Percentiles rank a stretch among this genome's conserved stretches.
Evolutionary conservation across 192 early-diverging fungal species (phyloP).

Genomic region (Paraglomus occultum): DNA sequence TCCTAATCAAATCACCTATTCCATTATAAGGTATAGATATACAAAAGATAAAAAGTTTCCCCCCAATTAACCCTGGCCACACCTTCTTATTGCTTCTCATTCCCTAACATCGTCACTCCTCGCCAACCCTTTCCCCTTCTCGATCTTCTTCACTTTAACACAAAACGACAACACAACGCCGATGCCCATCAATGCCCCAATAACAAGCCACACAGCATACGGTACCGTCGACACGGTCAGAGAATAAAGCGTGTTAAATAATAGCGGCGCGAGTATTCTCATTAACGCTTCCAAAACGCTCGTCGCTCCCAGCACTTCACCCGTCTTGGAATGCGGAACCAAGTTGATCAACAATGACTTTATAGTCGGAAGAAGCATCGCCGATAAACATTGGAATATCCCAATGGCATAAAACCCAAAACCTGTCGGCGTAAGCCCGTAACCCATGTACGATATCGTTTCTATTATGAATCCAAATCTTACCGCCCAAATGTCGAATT

Average conservation of each 20-base stretch:
- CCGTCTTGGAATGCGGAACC: slow-evolving; percentile 46
- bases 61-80: too few relatives aligned
- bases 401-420: slow-evolving; percentile 31
- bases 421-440: slow-evolving; percentile 33
- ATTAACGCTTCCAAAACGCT: slow-evolving; percentile 45
- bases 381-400: slow-evolving; percentile 32
- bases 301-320: slow-evolving; percentile 48
- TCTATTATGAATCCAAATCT: slow-evolving; percentile 40
- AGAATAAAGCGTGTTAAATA: slow-evolving; percentile 46
- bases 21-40: too few relatives aligned
- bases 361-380: slow-evolving; percentile 39
- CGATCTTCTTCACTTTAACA: not conserved
- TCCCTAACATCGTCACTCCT: too few relatives aligned
- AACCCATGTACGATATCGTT: slow-evolving; percentile 28
- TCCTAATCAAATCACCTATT: too few relatives aligned
- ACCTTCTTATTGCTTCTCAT: too few relatives aligned
- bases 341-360: slow-evolving; percentile 44
- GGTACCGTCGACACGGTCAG: slow-evolving; percentile 38
- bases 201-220: slow-evolving; percentile 42
- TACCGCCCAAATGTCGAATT: slow-evolving; percentile 48
- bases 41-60: too few relatives aligned
- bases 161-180: slow-evolving; percentile 37
- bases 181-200: slow-evolving; percentile 32
- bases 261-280: slow-evolving; percentile 41
- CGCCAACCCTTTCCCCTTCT: too few relatives aligned